Conservation (phyloP, 305 asterid species). For the Salvia sclarea region DNA sequence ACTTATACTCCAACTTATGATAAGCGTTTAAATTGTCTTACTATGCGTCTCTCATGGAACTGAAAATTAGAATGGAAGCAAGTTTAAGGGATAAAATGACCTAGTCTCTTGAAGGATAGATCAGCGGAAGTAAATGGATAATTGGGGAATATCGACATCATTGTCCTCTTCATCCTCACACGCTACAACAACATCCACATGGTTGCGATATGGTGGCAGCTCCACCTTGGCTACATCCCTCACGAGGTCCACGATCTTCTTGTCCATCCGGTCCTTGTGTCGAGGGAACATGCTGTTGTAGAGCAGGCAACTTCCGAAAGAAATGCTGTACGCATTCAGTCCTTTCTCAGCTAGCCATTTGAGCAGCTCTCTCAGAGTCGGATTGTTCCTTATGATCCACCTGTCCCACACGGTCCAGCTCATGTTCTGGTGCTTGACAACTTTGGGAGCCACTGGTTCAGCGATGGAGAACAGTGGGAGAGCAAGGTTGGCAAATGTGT, state of each 20-base stretch:
- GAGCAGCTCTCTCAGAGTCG: slow-evolving; percentile 72
- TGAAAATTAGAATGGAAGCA: background rate
- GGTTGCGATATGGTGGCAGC: slow-evolving; percentile 67
- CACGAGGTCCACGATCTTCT: slow-evolving; percentile 66
- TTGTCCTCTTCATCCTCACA: slow-evolving; percentile 91
- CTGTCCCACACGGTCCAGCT: slow-evolving; percentile 98
- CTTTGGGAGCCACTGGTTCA: slow-evolving; percentile 83
- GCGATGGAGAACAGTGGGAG: slow-evolving; percentile 92
- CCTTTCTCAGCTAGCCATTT: slow-evolving; percentile 81
- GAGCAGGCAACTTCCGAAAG: slow-evolving; percentile 84
- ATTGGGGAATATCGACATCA: slow-evolving; percentile 81
- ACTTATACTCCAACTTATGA: background rate
- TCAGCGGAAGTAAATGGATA: slow-evolving; percentile 76
- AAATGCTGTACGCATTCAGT: slow-evolving; percentile 80
- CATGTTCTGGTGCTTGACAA: slow-evolving; percentile 67
- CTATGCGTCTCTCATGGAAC: background rate
- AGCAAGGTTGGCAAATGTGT: slow-evolving; percentile 88
- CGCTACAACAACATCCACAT: slow-evolving; percentile 79
- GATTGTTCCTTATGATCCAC: slow-evolving; percentile 67
- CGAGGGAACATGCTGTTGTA: slow-evolving; percentile 84
- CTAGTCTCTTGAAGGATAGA: slow-evolving; percentile 26
- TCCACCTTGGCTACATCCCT: slow-evolving; percentile 80
- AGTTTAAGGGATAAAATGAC: slow-evolving; percentile 1
- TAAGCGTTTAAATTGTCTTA: background rate
- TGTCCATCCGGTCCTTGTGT: slow-evolving; percentile 87